Evolutionary conservation across 1,284 basidiomycete genomes (phyloP).

Genomic region (Ceraceosorus guamensis): DNA sequence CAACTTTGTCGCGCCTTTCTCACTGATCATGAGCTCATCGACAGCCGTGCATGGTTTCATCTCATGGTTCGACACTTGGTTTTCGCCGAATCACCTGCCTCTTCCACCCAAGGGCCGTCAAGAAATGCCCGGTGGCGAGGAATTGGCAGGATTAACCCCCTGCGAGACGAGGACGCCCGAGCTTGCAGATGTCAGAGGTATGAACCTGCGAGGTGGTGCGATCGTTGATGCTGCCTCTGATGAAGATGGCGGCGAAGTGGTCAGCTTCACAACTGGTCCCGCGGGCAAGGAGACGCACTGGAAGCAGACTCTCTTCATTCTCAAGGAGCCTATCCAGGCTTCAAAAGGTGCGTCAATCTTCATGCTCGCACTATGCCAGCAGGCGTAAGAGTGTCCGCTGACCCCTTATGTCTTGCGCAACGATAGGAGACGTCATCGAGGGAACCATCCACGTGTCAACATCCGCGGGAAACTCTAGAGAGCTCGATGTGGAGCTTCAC

Average conservation of each 20-base stretch:
- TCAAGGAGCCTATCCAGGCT: conserved; percentile 69
- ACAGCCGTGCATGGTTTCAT: conserved; percentile 35
- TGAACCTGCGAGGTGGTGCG: conserved; percentile 74
- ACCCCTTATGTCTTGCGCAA: not conserved
- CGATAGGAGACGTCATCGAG: conserved; percentile 54
- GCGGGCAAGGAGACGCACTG: conserved; percentile 84
- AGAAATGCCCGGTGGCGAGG: conserved; percentile 13
- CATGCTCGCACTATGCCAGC: not conserved
- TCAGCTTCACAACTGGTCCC: conserved; percentile 88
- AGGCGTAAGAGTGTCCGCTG: not conserved
- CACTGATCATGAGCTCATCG: conserved; percentile 9
- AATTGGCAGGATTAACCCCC: conserved; percentile 15
- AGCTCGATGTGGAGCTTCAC: conserved; percentile 86
- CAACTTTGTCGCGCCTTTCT: conserved; percentile 45
- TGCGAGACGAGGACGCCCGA: conserved; percentile 16
- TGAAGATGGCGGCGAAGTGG: conserved; percentile 53
- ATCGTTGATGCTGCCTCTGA: conserved; percentile 34
- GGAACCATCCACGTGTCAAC: conserved; percentile 79
- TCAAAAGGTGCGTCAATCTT: conserved; percentile 58
- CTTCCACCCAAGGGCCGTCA: not conserved
- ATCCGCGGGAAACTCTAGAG: conserved; percentile 71
- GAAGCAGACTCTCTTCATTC: conserved; percentile 89
- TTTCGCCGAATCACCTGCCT: conserved; percentile 18
- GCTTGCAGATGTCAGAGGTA: conserved; percentile 55
- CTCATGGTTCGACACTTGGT: conserved; percentile 48